Conservation (phyloP, 129 eudicot genomes). For the Helianthus tuberosus region DNA sequence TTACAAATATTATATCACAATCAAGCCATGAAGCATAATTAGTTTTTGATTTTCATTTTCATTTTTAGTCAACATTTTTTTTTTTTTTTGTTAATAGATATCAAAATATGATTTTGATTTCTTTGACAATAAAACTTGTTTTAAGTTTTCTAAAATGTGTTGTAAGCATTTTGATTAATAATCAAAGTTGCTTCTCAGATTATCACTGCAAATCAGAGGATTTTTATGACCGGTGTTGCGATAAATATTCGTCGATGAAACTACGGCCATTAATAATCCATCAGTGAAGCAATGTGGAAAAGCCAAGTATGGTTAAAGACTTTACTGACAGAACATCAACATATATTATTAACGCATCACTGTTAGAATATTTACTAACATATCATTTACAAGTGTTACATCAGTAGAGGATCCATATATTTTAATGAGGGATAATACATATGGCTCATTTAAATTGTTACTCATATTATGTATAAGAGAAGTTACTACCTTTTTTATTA, state of each 20-base stretch:
- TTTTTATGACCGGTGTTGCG: no score
- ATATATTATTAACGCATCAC: no score
- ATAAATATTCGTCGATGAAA: no score
- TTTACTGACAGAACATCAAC: no score
- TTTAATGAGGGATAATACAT: no score
- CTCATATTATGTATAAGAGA: background rate
- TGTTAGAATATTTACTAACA: no score
- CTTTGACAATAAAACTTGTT: background rate
- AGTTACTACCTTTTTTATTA: background rate
- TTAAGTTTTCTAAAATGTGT: background rate
- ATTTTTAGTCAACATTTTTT: slow-evolving; percentile 36
- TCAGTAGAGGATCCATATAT: no score
- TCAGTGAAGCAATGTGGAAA: no score
- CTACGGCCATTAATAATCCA: no score
- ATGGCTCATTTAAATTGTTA: background rate
- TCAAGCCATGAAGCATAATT: slow-evolving; percentile 40
- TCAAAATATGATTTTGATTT: background rate
- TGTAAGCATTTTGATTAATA: background rate
- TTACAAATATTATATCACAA: slow-evolving; percentile 33
- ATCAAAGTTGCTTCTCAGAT: background rate
- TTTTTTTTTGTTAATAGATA: slow-evolving; percentile 6
- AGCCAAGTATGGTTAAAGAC: no score
- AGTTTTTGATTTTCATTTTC: slow-evolving; percentile 7
- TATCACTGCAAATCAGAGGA: no score
- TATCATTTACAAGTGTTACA: no score